Evolutionary conservation across 2,329 filamentous ascomycete genomes (phyloP).

Genomic region (Alternaria sp.): DNA sequence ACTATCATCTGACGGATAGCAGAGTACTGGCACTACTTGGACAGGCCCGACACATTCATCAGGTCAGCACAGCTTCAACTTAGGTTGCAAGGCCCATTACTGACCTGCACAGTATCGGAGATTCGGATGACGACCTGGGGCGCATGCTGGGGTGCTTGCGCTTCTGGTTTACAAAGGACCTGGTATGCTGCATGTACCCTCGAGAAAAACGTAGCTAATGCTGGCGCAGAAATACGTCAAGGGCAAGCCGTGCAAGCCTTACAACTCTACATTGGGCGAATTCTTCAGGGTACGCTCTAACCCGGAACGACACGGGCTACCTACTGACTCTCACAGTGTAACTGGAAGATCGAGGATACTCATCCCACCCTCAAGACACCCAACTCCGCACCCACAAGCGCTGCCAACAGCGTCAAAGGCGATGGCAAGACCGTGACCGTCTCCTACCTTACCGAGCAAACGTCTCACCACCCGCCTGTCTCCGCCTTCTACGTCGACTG

Average conservation of each 20-base stretch:
- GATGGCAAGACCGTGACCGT: slow-evolving; percentile 72
- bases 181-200: slow-evolving; percentile 60
- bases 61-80: slow-evolving; percentile 55
- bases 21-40: slow-evolving; percentile 99
- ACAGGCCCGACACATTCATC: slow-evolving; percentile 89
- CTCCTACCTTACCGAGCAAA: slow-evolving; percentile 96
- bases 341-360: slow-evolving; percentile 90
- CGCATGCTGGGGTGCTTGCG: slow-evolving; percentile 94
- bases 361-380: slow-evolving; percentile 66
- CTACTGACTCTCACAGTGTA: slow-evolving; percentile 69
- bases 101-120: slow-evolving; percentile 71
- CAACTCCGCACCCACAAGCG: slow-evolving; percentile 53
- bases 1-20: slow-evolving; percentile 34
- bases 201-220: slow-evolving; percentile 27
- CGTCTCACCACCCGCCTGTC: slow-evolving; percentile 95
- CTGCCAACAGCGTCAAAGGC: slow-evolving; percentile 48
- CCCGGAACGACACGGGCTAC: neutral
- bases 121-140: slow-evolving; percentile 88
- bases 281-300: slow-evolving; percentile 81
- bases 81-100: slow-evolving; percentile 25
- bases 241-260: slow-evolving; percentile 97
- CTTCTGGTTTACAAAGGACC: slow-evolving; percentile 99
- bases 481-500: slow-evolving; percentile 96
- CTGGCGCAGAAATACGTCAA: slow-evolving; percentile 87
- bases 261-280: slow-evolving; percentile 96